Evolutionary conservation across 768 basidiomycete species (phyloP), one percentile per base, ranked within the genome.

Genomic region (Lenzites betulinus): DNA sequence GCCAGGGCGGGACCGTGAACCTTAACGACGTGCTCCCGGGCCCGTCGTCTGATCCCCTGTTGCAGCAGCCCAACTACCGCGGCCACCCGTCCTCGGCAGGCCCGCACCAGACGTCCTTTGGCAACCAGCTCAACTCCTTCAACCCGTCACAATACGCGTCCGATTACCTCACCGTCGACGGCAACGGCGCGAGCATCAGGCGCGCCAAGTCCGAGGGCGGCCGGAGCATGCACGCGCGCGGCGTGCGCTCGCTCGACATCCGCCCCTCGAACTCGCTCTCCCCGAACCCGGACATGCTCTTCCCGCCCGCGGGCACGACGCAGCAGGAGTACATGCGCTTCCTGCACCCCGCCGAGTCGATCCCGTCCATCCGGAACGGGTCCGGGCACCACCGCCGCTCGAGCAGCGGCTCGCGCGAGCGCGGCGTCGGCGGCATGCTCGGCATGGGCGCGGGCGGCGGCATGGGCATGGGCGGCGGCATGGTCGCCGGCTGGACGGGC

Each of bases 231-330:
- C 51, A 15, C 81, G 82, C 52, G 75, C 77, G 88, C 16, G 77
- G 78, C 20, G 81, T 81, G 33, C 84, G 86, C 62, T 85, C 83
- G 41, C 89, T 90, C 70, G 89, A 89, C 67, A 75, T 87, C 41
- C 72, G 70, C 26, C 72, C 35, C 77, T 81, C 71, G 74, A 71
- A 58, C 69, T 20, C 57, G 18, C 47, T 64, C 50, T 63, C 57
- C 18, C 63, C 22, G 18, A 59, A 43, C 51, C 22, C 50, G 22
- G 56, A 54, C 39, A 60, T 66, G 57, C 30, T 68, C 26, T 71
- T 65, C 63, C 67, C 70, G 3, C 70, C 70, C 7, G 55, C 67
- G 3, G 65, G 77, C 15, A 73, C 71, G 12, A 70, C 77, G 50
- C 77, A 80, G 39, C 74, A 75, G 54, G 78, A 79, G 12, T 78